Conservation (phyloP, 371 early-diverging fungal species). For the Entomophthora muscae region DNA sequence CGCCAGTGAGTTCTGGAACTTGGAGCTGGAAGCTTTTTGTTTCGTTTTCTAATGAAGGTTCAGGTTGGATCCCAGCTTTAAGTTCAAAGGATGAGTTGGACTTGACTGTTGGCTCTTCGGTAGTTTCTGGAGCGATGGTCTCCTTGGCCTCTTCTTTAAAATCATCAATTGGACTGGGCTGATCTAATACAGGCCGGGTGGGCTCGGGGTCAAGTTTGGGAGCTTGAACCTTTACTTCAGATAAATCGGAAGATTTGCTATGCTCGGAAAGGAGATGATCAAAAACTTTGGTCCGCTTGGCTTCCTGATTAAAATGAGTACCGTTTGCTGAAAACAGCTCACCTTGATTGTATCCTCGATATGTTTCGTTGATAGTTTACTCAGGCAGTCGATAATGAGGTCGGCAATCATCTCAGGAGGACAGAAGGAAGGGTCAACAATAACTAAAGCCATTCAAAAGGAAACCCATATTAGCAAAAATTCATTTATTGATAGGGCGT, state of each 20-base stretch:
- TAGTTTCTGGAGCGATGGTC: no score
- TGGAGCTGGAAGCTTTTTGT: not conserved
- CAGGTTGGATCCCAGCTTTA: not conserved
- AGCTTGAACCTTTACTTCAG: no score
- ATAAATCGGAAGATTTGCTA: no score
- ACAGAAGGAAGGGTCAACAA: constrained; percentile 74
- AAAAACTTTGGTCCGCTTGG: not conserved
- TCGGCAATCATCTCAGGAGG: constrained; percentile 56
- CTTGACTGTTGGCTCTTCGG: no score
- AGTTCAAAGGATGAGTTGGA: no score
- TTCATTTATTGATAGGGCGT: not conserved
- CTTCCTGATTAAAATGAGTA: not conserved
- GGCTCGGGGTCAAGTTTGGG: no score
- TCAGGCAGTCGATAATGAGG: not conserved
- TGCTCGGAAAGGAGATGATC: not conserved
- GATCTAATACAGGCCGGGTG: no score
- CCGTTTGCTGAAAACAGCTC: not conserved
- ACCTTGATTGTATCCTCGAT: not conserved
- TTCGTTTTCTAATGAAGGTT: not conserved
- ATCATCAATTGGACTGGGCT: no score
- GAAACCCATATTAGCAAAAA: not conserved
- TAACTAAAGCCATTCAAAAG: constrained; percentile 15
- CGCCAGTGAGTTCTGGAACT: not conserved
- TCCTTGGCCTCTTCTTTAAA: no score
- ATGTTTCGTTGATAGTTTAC: not conserved